Evolutionary conservation across 495 filamentous ascomycete genomes (phyloP).

Genomic region (Cairneyella variabilis): DNA sequence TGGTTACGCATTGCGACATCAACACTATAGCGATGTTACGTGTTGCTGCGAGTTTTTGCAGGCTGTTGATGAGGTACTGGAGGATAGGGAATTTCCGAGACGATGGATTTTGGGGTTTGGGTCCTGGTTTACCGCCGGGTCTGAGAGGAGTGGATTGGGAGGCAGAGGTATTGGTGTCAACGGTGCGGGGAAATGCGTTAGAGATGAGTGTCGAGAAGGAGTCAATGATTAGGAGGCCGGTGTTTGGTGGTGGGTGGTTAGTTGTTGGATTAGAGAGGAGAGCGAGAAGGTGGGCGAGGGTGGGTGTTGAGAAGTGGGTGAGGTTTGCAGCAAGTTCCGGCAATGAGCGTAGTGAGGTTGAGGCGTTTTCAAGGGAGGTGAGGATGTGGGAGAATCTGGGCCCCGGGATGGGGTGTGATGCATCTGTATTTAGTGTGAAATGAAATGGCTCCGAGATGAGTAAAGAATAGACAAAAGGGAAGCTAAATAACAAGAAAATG

Average conservation of each 20-base stretch:
- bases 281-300: conserved; percentile 43
- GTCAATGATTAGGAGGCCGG: conserved; percentile 56
- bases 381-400: conserved; percentile 38
- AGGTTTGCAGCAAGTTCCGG: conserved; percentile 31
- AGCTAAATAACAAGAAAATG: no score
- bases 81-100: conserved; percentile 60
- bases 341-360: not conserved
- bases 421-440: conserved; percentile 36
- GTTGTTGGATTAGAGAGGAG: conserved; percentile 33
- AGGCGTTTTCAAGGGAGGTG: conserved; percentile 2
- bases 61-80: conserved; percentile 37
- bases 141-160: conserved; percentile 11
- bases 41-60: conserved; percentile 52
- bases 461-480: no score
- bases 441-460: no score
- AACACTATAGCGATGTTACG: conserved; percentile 55
- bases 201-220: conserved; percentile 56
- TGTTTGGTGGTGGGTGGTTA: conserved; percentile 49
- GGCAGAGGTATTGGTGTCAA: conserved; percentile 28
- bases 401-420: conserved; percentile 41
- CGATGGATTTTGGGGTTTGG: conserved; percentile 39
- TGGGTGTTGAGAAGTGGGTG: conserved; percentile 44
- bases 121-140: conserved; percentile 19
- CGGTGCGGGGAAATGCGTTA: conserved; percentile 52
- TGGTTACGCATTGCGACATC: conserved; percentile 57